Evolutionary conservation across 148 eudicot genomes (phyloP).

Genomic region (Camellia sinensis): DNA sequence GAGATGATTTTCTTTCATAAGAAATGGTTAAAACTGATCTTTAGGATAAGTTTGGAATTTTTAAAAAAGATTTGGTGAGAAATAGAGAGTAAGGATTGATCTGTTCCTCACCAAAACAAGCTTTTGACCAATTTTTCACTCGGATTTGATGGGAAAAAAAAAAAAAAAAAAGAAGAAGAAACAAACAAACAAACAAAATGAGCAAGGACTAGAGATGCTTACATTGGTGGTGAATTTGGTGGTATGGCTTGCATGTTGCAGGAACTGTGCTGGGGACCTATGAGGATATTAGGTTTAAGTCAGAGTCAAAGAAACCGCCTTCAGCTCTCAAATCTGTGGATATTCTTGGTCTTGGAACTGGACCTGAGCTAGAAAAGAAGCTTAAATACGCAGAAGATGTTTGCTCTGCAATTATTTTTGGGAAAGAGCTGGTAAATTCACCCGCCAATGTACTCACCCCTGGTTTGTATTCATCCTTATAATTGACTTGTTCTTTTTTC

Average conservation of each 20-base stretch:
- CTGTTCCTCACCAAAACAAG: no score
- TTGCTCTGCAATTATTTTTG: conserved; percentile 79
- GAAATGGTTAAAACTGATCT: no score
- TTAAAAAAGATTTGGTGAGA: no score
- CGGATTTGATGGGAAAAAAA: no score
- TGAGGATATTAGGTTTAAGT: conserved; percentile 87
- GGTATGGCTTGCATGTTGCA: conserved; percentile 15
- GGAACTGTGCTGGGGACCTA: conserved; percentile 70
- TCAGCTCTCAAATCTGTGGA: conserved; percentile 69
- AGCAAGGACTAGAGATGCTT: no score
- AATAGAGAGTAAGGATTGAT: no score
- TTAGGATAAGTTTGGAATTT: no score
- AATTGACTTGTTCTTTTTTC: not conserved
- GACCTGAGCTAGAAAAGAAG: conserved; percentile 75
- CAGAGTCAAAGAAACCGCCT: conserved; percentile 61
- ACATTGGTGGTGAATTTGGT: not conserved
- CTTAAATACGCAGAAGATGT: conserved; percentile 64
- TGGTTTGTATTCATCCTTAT: conserved; percentile 43
- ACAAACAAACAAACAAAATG: no score
- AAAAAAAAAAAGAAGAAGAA: no score
- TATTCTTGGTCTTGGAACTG: conserved; percentile 88
- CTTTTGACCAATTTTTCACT: no score
- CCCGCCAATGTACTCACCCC: conserved; percentile 99
- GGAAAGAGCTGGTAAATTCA: conserved; percentile 89
- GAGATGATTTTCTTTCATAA: no score